Base-by-base conservation (phyloP, 1,139 yeast genomes). In the Debaryomyces fabryi region DNA sequence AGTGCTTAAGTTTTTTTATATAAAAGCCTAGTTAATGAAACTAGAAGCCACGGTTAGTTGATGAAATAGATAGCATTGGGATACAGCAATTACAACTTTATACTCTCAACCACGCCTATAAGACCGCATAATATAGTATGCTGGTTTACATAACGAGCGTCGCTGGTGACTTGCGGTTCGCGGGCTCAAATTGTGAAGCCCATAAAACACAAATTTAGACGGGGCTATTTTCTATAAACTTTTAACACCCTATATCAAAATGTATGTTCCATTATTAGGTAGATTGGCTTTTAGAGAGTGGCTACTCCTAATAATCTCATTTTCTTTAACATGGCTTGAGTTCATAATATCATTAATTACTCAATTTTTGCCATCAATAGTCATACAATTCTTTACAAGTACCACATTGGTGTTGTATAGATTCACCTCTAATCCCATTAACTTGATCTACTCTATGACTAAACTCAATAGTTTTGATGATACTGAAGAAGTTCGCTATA, bases 311-410 rank as follows among this genome's bases (percentile, higher is more conserved):
- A 36, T 65, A 9, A 47, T 70, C 3, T 72, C 77, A 32, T 64
- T 76, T 52, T 37, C 68, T 3, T 58, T 74, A 37, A 74, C 79
- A 8, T 76, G 79, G 79, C 34, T 62, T 2, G 81, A 76, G 51
- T 74, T 65, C 45, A 53, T 69, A 8, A 57, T 72, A 18, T 62
- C 74, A 13, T 39, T 63, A 30, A 67, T 75, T 39, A 72, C 79
- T 4, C 49, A 55, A 23, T 45, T 70, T 2, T 62, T 76, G 24
- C 81, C 81, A 2, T 46, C 50, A 3, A 50, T 63, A 4, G 58
- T 73, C 30, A 70, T 76, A 39, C 54, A 58, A 15, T 47, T 60
- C 16, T 72, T 60, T 51, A 71, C 78, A 6, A 53, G 52, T 10
- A 51, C 68, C 6, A 63, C 71, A n/a, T 56, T 59, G 39, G 50